Evolutionary conservation across 441 rosid species (phyloP).

Genomic region (Pelargonium cotyledonis): DNA sequence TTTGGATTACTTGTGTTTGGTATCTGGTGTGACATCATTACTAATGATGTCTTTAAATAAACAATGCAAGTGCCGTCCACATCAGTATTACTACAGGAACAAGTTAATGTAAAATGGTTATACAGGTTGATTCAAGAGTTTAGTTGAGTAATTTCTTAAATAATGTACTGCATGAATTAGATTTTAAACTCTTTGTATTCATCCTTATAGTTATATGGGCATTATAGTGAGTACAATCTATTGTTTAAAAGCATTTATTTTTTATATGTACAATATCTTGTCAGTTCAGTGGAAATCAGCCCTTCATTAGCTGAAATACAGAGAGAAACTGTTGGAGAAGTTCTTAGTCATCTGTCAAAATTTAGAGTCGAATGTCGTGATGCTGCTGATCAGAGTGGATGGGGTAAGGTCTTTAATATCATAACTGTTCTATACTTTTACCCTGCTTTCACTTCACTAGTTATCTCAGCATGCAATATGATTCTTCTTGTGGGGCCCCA

Average conservation of each 20-base stretch:
- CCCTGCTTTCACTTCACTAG: neutral
- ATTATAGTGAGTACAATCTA: slow-evolving; percentile 13
- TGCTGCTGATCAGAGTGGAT: slow-evolving; percentile 77
- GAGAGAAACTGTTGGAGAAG: slow-evolving; percentile 79
- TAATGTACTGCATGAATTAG: neutral
- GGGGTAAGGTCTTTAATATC: slow-evolving; percentile 53
- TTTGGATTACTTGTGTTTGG: neutral
- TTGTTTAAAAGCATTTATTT: slow-evolving; percentile 16
- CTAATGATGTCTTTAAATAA: neutral
- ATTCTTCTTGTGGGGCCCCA: neutral
- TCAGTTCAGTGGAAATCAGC: slow-evolving; percentile 95
- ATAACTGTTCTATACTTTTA: slow-evolving; percentile 7
- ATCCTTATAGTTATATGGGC: slow-evolving; percentile 6
- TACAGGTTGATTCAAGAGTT: neutral
- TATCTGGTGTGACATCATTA: neutral
- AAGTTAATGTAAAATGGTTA: neutral
- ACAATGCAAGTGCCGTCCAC: neutral
- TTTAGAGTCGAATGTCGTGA: slow-evolving; percentile 84
- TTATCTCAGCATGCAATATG: neutral
- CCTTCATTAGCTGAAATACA: slow-evolving; percentile 80
- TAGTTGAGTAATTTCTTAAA: slow-evolving; percentile 1
- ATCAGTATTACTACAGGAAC: neutral
- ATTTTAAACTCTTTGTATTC: neutral
- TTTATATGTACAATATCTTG: slow-evolving; percentile 10
- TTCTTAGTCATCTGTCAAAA: slow-evolving; percentile 66